phyloP scores from a whole-genome alignment of 2,329 filamentous ascomycete genomes.

The Paecilomyces sp. region DNA sequence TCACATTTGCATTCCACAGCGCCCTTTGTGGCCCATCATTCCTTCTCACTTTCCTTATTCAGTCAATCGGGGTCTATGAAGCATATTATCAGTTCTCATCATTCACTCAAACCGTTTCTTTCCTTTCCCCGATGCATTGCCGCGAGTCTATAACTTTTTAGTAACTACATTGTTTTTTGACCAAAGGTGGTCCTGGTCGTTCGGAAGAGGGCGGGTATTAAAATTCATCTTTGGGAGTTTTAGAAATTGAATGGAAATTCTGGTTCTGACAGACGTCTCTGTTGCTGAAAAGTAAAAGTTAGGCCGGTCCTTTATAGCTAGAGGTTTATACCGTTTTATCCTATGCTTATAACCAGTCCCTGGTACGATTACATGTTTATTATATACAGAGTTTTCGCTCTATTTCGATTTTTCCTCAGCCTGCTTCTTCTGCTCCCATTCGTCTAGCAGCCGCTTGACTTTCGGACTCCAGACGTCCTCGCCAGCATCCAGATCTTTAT shows the following conservation, averaged over 20 bases:
- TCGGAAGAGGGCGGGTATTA: neutral
- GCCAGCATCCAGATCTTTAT: conserved; percentile 65
- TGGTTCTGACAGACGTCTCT: neutral
- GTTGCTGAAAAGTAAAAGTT: too few relatives aligned
- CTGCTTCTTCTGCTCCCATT: conserved; percentile 38
- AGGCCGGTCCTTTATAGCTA: neutral
- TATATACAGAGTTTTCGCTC: neutral
- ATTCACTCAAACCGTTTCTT: neutral
- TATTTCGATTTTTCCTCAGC: neutral
- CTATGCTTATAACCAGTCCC: neutral
- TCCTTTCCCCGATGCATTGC: neutral
- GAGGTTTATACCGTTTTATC: neutral
- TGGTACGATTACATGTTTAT: neutral
- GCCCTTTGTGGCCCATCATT: neutral
- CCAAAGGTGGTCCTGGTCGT: neutral
- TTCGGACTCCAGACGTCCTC: conserved; percentile 78
- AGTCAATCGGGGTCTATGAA: neutral
- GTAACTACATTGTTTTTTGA: neutral
- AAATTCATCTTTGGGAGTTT: neutral
- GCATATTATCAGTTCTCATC: neutral
- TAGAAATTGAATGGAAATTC: neutral
- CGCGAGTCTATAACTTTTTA: neutral
- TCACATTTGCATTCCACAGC: neutral
- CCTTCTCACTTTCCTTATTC: neutral
- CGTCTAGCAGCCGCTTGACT: conserved; percentile 52